phyloP scores from a whole-genome alignment of 2,329 filamentous ascomycete species.

The Sporothrix mexicana region DNA sequence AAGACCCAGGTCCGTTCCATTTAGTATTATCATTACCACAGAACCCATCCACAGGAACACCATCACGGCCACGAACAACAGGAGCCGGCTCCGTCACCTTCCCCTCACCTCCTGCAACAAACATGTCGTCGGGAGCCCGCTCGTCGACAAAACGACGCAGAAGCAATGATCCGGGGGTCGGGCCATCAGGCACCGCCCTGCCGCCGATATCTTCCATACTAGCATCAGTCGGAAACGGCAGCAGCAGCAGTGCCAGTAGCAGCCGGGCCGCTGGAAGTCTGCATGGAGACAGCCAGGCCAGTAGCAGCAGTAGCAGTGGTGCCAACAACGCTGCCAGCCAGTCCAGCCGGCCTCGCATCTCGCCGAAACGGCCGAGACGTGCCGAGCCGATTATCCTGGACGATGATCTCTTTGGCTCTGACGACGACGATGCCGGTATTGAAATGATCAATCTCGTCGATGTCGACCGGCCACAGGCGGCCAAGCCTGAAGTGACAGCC shows the following conservation, averaged over 20 bases:
- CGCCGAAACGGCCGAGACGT: slow-evolving; percentile 27
- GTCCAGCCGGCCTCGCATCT: slow-evolving; percentile 11
- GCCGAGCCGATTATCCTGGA: slow-evolving; percentile 17
- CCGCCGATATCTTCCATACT: slow-evolving; percentile 5
- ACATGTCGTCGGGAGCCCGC: not conserved
- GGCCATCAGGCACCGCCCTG: not conserved
- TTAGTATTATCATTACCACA: slow-evolving; percentile 7
- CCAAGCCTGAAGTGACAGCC: not conserved
- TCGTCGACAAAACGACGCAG: slow-evolving; percentile 27
- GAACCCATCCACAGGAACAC: not conserved
- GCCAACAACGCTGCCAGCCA: slow-evolving; percentile 14
- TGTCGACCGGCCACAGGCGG: slow-evolving; percentile 32
- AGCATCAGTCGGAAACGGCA: slow-evolving; percentile 16
- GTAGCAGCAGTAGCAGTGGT: slow-evolving; percentile 19
- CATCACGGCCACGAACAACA: not conserved
- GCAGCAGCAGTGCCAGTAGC: slow-evolving; percentile 11
- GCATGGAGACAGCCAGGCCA: slow-evolving; percentile 15
- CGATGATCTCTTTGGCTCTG: slow-evolving; percentile 32
- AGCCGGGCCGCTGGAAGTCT: not conserved
- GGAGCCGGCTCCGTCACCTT: not conserved
- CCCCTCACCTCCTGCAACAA: not conserved
- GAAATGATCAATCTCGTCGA: slow-evolving; percentile 48
- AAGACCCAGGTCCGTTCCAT: slow-evolving; percentile 14
- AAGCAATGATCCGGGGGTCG: not conserved
- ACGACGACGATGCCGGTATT: slow-evolving; percentile 40